phyloP scores from a whole-genome alignment of 495 filamentous ascomycete genomes.

The Podospora anserina region DNA sequence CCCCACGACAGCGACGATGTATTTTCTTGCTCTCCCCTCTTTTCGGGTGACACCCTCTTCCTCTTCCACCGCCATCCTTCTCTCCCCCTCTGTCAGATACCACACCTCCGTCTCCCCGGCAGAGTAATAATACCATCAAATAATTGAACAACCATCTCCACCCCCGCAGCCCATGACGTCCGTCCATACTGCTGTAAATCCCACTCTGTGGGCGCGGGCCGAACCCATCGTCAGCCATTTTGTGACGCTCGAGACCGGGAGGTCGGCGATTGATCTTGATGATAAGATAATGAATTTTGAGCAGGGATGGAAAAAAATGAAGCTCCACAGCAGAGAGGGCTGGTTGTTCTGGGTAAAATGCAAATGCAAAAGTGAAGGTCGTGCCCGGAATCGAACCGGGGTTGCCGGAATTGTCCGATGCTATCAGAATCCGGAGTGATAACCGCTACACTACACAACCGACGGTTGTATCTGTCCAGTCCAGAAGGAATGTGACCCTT shows the following conservation, averaged over 20 bases:
- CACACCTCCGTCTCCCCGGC: constrained; percentile 52
- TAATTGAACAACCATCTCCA: constrained; percentile 69
- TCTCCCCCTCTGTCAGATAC: constrained; percentile 48
- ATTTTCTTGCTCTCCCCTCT: not conserved
- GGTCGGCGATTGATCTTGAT: not conserved
- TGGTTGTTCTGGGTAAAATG: not conserved
- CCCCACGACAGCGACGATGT: constrained; percentile 31
- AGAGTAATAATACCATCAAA: constrained; percentile 51
- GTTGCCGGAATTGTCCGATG: constrained; percentile 5
- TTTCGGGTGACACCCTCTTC: not conserved
- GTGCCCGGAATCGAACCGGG: constrained; percentile 27
- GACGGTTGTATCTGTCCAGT: not conserved
- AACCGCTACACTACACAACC: constrained; percentile 20
- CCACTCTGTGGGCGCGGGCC: constrained; percentile 44
- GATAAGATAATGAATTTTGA: not conserved
- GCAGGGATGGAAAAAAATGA: not conserved
- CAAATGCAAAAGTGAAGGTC: constrained; percentile 13
- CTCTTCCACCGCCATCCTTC: constrained; percentile 45
- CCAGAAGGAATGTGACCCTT: not conserved
- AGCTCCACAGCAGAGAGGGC: not conserved
- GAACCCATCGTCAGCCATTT: not conserved
- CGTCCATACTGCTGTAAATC: constrained; percentile 53
- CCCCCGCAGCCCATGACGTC: constrained; percentile 49
- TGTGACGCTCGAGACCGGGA: not conserved
- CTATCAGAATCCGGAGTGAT: constrained; percentile 2